Conservation (phyloP, 1,284 basidiomycete genomes). For the Paramarasmius palmivorus region DNA sequence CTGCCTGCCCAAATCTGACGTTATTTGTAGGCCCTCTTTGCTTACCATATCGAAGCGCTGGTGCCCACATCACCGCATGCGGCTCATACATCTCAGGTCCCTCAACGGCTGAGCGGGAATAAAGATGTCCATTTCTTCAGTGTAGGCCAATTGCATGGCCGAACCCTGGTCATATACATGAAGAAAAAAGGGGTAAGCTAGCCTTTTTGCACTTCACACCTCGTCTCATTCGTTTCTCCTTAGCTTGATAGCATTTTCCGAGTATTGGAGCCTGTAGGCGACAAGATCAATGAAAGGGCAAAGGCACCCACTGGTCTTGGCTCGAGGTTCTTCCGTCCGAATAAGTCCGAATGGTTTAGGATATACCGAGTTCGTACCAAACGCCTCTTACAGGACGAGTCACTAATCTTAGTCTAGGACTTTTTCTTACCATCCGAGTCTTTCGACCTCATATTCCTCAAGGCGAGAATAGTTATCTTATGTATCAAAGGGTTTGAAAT, state of each 20-base stretch:
- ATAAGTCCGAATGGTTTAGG: conserved; percentile 90
- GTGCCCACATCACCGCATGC: conserved; percentile 82
- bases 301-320: conserved; percentile 69
- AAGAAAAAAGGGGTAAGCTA: conserved; percentile 86
- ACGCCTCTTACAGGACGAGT: neutral
- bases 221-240: conserved; percentile 4
- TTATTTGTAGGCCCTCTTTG: conserved; percentile 61
- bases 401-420: conserved; percentile 44
- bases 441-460: conserved; percentile 87
- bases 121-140: conserved; percentile 95
- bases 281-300: conserved; percentile 77
- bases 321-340: conserved; percentile 70
- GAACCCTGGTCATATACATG: conserved; percentile 93
- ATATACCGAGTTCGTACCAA: conserved; percentile 47
- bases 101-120: conserved; percentile 86
- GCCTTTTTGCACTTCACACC: neutral
- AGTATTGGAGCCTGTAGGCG: conserved; percentile 89
- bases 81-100: conserved; percentile 64
- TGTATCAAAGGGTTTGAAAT: conserved; percentile 96
- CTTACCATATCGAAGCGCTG: conserved; percentile 93
- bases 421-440: conserved; percentile 93
- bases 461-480: conserved; percentile 88
- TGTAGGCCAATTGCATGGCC: conserved; percentile 81
- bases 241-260: conserved; percentile 89
- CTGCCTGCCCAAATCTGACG: neutral